These are phyloP conservation scores for Rutstroemia sp. DNA, from an alignment of 2,329 filamentous ascomycete species.

Conservation along the genomic window DNA sequence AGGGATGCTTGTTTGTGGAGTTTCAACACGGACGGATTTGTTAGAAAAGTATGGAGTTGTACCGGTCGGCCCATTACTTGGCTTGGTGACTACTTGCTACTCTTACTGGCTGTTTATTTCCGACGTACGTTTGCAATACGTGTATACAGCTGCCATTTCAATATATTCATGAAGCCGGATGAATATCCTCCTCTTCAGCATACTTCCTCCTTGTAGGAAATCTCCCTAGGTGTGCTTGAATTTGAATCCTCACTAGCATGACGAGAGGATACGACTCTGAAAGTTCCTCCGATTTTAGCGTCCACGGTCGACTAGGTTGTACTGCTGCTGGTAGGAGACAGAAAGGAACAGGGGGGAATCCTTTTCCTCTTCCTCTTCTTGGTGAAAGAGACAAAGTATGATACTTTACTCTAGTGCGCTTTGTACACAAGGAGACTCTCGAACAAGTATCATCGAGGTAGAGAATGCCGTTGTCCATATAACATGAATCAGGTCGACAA, in stretches of 20 bases:
- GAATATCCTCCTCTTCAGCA: neutral
- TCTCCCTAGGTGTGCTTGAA: neutral
- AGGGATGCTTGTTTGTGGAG: neutral
- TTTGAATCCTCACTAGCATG: neutral
- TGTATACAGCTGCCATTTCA: too few species aligned
- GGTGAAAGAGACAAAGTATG: neutral
- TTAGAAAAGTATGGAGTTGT: too few species aligned
- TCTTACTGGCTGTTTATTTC: too few species aligned
- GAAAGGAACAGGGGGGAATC: neutral
- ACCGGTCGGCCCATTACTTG: too few species aligned
- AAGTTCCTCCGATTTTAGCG: neutral
- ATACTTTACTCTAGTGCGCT: neutral
- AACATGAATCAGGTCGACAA: neutral
- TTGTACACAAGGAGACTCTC: neutral
- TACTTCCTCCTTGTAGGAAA: neutral
- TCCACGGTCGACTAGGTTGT: neutral
- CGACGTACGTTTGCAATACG: too few species aligned
- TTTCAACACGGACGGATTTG: too few species aligned
- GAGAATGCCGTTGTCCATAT: neutral
- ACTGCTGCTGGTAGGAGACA: too few species aligned
- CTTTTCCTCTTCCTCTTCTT: too few species aligned
- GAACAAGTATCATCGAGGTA: neutral
- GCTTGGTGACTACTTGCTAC: too few species aligned
- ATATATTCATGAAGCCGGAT: too few species aligned
- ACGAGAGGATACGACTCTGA: neutral